Evolutionary conservation across 1,284 basidiomycete species (phyloP), one percentile per base, ranked within the genome.

Genomic region (Cryptococcus floricola): DNA sequence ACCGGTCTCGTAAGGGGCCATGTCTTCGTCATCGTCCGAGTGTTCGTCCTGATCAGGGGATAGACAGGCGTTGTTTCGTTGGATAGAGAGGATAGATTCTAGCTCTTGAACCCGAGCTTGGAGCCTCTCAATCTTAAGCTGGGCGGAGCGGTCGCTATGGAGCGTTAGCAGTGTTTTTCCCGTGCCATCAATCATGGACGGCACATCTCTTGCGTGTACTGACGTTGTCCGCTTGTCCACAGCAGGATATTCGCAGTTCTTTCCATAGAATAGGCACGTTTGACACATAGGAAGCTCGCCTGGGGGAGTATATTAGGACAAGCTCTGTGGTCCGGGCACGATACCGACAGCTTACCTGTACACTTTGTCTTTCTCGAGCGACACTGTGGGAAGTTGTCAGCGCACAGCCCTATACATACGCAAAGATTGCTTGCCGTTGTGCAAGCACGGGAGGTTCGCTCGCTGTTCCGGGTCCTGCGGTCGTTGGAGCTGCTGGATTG

Each of bases 1-100:
- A 0, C 63, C 63, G 0, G 61, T 63, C 13, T 59, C 57, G 23
- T 63, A 65, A 14, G 63, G 63, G 34, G 45, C 43, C n/a, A 46
- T 27, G 19, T 46, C 52, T 7, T 23, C 18, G 19, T 25, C 27
- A 18, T 25, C 42, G 50, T 48, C 38, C 23, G 12, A 34, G 16
- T 18, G 3, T 18, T 42, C n/a, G 16, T n/a, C 23, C 7, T 16
- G 14, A 10, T n/a, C 8, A 16, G 27, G 25, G 37, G 44, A 25
- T 10, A 47, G 28, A 25, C 37, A 23, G 37, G 9, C 28, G 19
- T 45, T 23, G 43, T 39, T 42, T 42, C 41, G 41, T 23, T 42
- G 41, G 7, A 19, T 43, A 23, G 43, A n/a, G 12, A 53, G 25
- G 14, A 53, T 45, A 13, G 31, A 27, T 43, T 53, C 43, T 2